phyloP scores from a whole-genome alignment of 1,139 yeast species.

The Debaryomycetaceae sp. region DNA sequence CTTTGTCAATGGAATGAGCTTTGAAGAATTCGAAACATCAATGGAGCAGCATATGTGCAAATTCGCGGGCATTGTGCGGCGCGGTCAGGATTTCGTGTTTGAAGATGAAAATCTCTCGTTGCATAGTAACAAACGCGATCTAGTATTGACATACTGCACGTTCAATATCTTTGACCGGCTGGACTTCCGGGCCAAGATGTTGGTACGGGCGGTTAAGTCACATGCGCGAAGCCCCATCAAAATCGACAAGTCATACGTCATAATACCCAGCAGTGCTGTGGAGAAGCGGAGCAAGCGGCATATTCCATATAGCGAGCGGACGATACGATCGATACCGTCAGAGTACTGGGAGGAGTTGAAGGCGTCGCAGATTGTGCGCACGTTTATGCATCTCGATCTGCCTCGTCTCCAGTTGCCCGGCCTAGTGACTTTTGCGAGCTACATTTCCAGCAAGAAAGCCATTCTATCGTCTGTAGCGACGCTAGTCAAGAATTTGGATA shows the following conservation, averaged over 20 bases:
- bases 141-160: constrained; percentile 36
- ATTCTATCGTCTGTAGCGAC: constrained; percentile 9
- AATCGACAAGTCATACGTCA: constrained; percentile 21
- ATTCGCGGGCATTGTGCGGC: constrained; percentile 17
- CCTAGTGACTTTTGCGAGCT: constrained; percentile 18
- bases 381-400: constrained; percentile 23
- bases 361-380: constrained; percentile 24
- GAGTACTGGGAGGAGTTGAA: constrained; percentile 26
- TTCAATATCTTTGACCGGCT: constrained; percentile 39
- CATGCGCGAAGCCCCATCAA: constrained; percentile 11
- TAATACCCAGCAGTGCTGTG: constrained; percentile 12
- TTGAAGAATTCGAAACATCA: constrained; percentile 11
- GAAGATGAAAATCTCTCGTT: constrained; percentile 3
- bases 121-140: constrained; percentile 16
- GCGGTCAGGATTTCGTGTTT: constrained; percentile 10
- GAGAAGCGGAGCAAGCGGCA: constrained; percentile 10
- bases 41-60: constrained; percentile 21
- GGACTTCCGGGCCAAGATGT: constrained; percentile 32
- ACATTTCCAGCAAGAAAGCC: constrained; percentile 9
- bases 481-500: constrained; percentile 15
- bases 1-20: constrained; percentile 24
- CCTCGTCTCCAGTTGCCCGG: constrained; percentile 25
- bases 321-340: constrained; percentile 11
- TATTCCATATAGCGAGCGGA: constrained; percentile 8
- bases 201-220: constrained; percentile 13